Evolutionary conservation across 305 asterid genomes (phyloP).

Genomic region (Rubia peregrina): DNA sequence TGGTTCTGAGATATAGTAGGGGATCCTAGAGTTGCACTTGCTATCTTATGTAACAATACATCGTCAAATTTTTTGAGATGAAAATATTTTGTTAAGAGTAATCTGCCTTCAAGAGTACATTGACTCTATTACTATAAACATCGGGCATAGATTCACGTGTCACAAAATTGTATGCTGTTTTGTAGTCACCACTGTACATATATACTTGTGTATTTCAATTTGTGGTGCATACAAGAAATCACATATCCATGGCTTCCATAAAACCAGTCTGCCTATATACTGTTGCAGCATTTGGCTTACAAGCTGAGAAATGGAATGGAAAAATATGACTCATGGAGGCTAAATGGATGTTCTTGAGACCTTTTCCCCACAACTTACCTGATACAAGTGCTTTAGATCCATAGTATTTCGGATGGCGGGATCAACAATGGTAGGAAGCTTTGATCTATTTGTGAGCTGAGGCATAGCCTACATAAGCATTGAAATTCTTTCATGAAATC

Average conservation of each 20-base stretch:
- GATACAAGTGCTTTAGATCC: constrained; percentile 71
- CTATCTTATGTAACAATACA: background rate
- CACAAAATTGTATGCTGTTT: background rate
- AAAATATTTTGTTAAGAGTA: background rate
- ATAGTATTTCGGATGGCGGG: constrained; percentile 57
- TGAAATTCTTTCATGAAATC: constrained; percentile 3
- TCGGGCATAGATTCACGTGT: background rate
- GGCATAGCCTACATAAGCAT: constrained; percentile 62
- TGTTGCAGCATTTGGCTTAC: background rate
- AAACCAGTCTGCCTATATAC: background rate
- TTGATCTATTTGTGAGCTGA: constrained; percentile 77
- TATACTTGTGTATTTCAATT: constrained; percentile 7
- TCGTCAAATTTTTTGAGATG: background rate
- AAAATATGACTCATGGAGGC: background rate
- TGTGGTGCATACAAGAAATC: constrained; percentile 12
- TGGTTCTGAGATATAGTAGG: background rate
- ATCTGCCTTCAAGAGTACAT: background rate
- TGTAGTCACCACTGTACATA: background rate
- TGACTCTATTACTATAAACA: no score
- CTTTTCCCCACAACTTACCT: no score
- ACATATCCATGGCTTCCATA: constrained; percentile 10
- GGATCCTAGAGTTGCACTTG: no score
- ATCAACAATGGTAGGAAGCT: constrained; percentile 64
- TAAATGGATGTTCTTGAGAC: background rate
- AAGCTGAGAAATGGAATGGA: background rate